Percentiles rank a stretch among this genome's conserved stretches.
These are phyloP conservation scores for Pythium pectinolyticum DNA, from an alignment of 352 stramenopile species.

Conservation along the genomic window DNA sequence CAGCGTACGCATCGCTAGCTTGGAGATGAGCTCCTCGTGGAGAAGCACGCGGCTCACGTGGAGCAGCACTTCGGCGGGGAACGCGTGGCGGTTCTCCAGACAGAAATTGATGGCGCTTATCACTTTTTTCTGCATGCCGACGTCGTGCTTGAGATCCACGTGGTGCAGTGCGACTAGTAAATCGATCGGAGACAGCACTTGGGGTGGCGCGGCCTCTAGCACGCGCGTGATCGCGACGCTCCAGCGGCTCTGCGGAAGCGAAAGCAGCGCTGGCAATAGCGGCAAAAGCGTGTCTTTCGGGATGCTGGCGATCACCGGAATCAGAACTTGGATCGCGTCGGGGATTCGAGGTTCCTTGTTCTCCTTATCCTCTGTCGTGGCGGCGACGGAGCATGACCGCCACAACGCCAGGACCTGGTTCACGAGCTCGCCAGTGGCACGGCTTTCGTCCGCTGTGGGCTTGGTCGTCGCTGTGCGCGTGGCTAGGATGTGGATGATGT, in stretches of 20 bases:
- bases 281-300: conserved; percentile 57
- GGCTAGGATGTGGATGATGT: conserved; percentile 77
- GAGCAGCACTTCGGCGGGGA: conserved; percentile 71
- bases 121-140: conserved; percentile 73
- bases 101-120: conserved; percentile 80
- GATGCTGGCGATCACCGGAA: conserved; percentile 62
- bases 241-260: conserved; percentile 49
- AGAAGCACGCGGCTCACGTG: conserved; percentile 69
- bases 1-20: conserved; percentile 71
- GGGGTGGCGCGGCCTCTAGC: conserved; percentile 71
- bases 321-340: conserved; percentile 68
- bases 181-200: conserved; percentile 62
- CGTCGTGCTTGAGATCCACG: conserved; percentile 67
- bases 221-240: conserved; percentile 71
- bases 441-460: conserved; percentile 33
- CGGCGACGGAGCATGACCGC: too few species aligned
- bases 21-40: conserved; percentile 55
- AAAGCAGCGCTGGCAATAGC: conserved; percentile 57
- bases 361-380: too few species aligned
- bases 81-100: conserved; percentile 75
- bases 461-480: conserved; percentile 29
- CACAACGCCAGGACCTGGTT: conserved; percentile 66
- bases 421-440: conserved; percentile 47
- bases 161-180: conserved; percentile 77
- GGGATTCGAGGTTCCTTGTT: too few species aligned